Conservation (phyloP, 208 protist species). For the Herpetomonas tarakana region DNA sequence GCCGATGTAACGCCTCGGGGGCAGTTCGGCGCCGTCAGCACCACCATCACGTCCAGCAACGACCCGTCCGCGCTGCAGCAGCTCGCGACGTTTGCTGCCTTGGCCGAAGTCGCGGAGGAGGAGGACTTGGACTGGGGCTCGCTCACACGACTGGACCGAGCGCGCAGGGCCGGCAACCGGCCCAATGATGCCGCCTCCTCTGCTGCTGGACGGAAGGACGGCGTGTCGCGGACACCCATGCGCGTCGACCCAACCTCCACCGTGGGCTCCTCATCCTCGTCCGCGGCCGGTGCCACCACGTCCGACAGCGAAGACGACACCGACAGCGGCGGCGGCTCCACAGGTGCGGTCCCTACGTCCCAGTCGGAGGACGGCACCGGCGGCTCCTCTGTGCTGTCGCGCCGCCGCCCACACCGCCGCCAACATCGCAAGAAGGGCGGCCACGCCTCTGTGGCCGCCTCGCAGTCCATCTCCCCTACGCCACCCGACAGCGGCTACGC, state of each 20-base stretch:
- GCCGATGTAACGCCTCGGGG: slow-evolving; percentile 20
- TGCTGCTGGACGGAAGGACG: slow-evolving; percentile 6
- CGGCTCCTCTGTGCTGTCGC: background rate
- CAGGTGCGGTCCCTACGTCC: slow-evolving; percentile 2
- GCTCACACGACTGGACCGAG: slow-evolving; percentile 16
- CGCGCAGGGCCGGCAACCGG: slow-evolving; percentile 10
- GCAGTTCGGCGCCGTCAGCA: slow-evolving; percentile 40
- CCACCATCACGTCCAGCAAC: slow-evolving; percentile 29
- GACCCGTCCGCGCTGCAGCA: slow-evolving; percentile 57
- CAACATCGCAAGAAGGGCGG: slow-evolving; percentile 10
- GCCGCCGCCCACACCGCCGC: slow-evolving; percentile 26
- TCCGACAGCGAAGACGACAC: slow-evolving; percentile 4
- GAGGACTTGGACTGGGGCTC: slow-evolving; percentile 68
- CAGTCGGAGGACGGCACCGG: background rate
- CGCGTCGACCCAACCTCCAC: slow-evolving; percentile 1
- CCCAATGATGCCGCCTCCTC: slow-evolving; percentile 9
- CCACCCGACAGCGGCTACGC: background rate
- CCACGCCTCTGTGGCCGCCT: background rate
- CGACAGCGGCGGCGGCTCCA: slow-evolving; percentile 13
- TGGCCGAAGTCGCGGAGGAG: slow-evolving; percentile 64
- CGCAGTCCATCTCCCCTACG: background rate
- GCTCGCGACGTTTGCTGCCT: slow-evolving; percentile 59
- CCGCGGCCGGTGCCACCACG: background rate
- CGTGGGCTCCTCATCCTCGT: background rate
- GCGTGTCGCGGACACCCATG: slow-evolving; percentile 11